Percentiles rank a stretch among this genome's conserved stretches.
Conservation (phyloP, 331 rosid genomes). For the Acacia pycnantha region DNA sequence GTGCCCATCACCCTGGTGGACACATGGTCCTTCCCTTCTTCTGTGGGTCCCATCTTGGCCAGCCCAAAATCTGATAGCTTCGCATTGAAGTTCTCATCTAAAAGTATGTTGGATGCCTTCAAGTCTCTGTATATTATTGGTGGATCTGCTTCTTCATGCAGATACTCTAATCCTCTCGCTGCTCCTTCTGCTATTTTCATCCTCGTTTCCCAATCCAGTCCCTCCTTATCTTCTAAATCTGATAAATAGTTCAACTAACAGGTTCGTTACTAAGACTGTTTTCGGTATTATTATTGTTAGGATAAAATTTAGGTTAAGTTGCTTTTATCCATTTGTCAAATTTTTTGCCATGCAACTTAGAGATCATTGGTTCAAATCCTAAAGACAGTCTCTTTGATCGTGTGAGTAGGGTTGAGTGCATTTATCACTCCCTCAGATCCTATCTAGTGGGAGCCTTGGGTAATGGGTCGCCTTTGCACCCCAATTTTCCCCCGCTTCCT, state of each 20-base stretch:
- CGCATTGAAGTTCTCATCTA: conserved; percentile 45
- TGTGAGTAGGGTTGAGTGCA: too few species aligned
- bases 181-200: conserved; percentile 62
- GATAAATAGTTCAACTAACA: background rate
- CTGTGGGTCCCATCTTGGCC: conserved; percentile 68
- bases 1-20: conserved; percentile 87
- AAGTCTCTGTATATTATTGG: conserved; percentile 51
- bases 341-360: too few species aligned
- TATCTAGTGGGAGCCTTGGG: too few species aligned
- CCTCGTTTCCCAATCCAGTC: conserved; percentile 51
- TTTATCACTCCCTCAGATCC: too few species aligned
- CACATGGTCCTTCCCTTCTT: conserved; percentile 47
- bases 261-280: too few species aligned
- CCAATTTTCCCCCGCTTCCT: too few species aligned
- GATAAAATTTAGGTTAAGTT: too few species aligned
- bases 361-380: too few species aligned
- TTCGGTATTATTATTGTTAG: too few species aligned
- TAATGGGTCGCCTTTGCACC: accelerated
- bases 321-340: too few species aligned
- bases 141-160: conserved; percentile 50
- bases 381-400: accelerated
- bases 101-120: conserved; percentile 52
- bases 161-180: conserved; percentile 54
- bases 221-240: conserved; percentile 40
- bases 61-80: conserved; percentile 65